phyloP scores from a whole-genome alignment of 2,329 filamentous ascomycete genomes.

The Penicillium sp. region DNA sequence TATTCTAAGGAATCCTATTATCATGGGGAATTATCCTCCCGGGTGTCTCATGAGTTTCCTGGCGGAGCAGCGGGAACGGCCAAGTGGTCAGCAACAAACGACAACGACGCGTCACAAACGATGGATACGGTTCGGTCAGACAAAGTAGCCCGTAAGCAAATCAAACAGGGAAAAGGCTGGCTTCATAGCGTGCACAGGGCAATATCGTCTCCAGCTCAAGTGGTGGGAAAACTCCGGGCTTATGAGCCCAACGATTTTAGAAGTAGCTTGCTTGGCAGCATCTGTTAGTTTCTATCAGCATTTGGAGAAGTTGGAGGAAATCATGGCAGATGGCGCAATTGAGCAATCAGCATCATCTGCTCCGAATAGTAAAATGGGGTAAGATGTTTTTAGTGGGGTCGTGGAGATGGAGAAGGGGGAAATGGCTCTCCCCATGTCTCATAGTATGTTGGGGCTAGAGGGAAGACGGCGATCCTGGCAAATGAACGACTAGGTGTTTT shows the following conservation, averaged over 20 bases:
- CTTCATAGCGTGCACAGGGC: not conserved
- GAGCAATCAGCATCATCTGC: not conserved
- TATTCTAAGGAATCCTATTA: no score
- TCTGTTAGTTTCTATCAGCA: constrained; percentile 7
- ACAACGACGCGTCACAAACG: constrained; percentile 1
- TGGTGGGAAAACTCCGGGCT: not conserved
- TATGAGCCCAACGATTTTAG: not conserved
- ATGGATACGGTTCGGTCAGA: constrained; percentile 11
- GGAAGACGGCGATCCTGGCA: constrained; percentile 1
- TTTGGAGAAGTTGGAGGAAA: constrained; percentile 4
- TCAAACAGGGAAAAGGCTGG: not conserved
- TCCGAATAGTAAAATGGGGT: not conserved
- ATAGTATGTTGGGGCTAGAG: not conserved
- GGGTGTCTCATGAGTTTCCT: no score
- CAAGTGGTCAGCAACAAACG: not conserved
- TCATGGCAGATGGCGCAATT: no score
- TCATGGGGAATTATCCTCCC: no score
- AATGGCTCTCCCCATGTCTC: constrained; percentile 3
- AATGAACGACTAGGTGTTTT: not conserved
- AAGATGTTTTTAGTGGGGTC: not conserved
- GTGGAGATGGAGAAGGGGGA: not conserved
- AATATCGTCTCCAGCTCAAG: not conserved
- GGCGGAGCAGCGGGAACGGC: not conserved
- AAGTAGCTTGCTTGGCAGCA: constrained; percentile 7
- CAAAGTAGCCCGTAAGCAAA: not conserved